Conservation (phyloP, 371 early-diverging fungal genomes). For the Circinella umbellata region DNA sequence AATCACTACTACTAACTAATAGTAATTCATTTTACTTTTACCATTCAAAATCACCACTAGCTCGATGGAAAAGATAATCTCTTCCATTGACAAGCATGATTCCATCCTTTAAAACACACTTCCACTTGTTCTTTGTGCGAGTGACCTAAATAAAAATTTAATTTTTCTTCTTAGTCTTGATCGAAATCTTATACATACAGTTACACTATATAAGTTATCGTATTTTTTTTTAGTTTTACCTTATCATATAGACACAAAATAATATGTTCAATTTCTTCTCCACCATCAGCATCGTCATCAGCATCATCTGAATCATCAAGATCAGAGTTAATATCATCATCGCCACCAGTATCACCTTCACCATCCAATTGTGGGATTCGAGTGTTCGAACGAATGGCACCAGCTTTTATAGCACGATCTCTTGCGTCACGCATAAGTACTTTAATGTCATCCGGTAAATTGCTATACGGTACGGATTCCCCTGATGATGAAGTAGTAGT, state of each 20-base stretch:
- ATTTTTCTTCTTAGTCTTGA: too few relatives aligned
- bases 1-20: background rate
- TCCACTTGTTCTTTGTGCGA: slow-evolving; percentile 97
- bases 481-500: slow-evolving; percentile 41
- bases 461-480: slow-evolving; percentile 34
- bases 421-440: slow-evolving; percentile 44
- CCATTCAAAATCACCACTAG: slow-evolving; percentile 96
- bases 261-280: slow-evolving; percentile 82
- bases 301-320: slow-evolving; percentile 81
- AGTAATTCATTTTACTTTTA: slow-evolving; percentile 34
- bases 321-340: slow-evolving; percentile 87
- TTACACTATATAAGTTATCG: background rate
- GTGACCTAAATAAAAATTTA: slow-evolving; percentile 62
- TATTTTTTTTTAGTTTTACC: slow-evolving; percentile 39
- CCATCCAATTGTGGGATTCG: slow-evolving; percentile 61
- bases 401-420: slow-evolving; percentile 38
- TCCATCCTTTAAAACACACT: slow-evolving; percentile 94
- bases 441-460: slow-evolving; percentile 44
- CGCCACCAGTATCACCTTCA: slow-evolving; percentile 53
- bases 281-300: slow-evolving; percentile 77
- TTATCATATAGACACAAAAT: slow-evolving; percentile 97
- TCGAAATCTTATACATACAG: too few relatives aligned
- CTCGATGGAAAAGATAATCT: slow-evolving; percentile 93
- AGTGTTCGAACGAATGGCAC: slow-evolving; percentile 27
- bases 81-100: slow-evolving; percentile 93